Base-by-base conservation (phyloP, 805 yeast species). In the Wickerhamomyces hampshirensis region DNA sequence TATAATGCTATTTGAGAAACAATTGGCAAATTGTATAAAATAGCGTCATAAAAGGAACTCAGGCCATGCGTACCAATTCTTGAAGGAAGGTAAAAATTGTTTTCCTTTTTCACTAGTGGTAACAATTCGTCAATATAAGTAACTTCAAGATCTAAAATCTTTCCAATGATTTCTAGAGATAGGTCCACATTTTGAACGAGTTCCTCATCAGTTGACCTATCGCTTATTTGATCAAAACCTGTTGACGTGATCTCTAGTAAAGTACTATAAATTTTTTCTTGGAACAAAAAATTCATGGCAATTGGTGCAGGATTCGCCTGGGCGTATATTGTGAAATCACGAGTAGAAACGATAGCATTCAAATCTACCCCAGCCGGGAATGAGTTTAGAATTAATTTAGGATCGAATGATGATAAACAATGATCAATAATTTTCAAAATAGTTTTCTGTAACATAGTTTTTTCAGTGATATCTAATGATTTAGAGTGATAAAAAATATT, bases 1-100 rank as follows among this genome's bases (percentile, higher is more conserved):
- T 85, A 86, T 13, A 88, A 59, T 0, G 93, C 83, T 30, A 88
- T 56, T 44, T 84, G 84, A 0, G 85, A 84, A 16, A 89, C 69
- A 8, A 84, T 62, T 0, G 87, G 74, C n/a, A 88, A 60, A 42
- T 84, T 74, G 56, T 79, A 77, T 17, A 84, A 60, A 7, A 89
- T 62, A 0, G 89, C 80, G 50, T 86, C 94, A 50, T 69, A 77
- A 46, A 84, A 84, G 4, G 83, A 71, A 11, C 71, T 60, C 6
- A 80, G 53, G 0, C 85, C 88, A 47, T 73, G 79, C 3, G 78
- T 69, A 6, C 84, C 81, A 33, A 51, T 49, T 34, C 57, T 51
- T 13, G 57, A 50, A 4, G 69, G 64, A 5, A 56, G 38, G 30
- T 55, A 58, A 27, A 46, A 54, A 5, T 43, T 44, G 16, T 49